Conservation (phyloP, 2,329 filamentous ascomycete genomes). For the Exophiala sp. region DNA sequence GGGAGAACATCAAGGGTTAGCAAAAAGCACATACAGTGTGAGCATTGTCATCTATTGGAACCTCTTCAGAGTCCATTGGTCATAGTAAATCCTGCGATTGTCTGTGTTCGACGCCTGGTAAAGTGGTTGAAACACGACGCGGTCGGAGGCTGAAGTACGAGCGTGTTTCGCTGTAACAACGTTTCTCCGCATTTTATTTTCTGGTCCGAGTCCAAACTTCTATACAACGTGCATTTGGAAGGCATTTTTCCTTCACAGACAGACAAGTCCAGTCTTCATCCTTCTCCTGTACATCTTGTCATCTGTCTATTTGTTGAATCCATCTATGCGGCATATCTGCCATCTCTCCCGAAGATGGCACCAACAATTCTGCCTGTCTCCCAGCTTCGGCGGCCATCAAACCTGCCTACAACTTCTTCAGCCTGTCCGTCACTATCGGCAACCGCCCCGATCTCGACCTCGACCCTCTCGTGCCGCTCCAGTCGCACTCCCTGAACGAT, state of each 20-base stretch:
- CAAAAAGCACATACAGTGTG: slow-evolving; percentile 10
- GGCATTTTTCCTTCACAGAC: not conserved
- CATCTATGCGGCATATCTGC: slow-evolving; percentile 27
- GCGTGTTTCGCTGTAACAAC: too few relatives aligned
- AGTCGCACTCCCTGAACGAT: slow-evolving; percentile 28
- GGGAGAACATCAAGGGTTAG: not conserved
- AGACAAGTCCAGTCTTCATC: not conserved
- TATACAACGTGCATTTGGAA: not conserved
- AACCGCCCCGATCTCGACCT: slow-evolving; percentile 19
- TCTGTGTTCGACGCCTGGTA: not conserved
- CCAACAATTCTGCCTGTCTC: slow-evolving; percentile 28
- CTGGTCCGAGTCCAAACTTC: too few relatives aligned
- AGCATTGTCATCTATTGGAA: slow-evolving; percentile 14
- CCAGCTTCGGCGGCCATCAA: slow-evolving; percentile 26
- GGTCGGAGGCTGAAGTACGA: not conserved
- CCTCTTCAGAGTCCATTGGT: slow-evolving; percentile 10
- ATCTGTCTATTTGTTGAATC: not conserved
- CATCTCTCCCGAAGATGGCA: slow-evolving; percentile 30
- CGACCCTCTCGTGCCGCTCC: slow-evolving; percentile 8
- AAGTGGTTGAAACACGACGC: not conserved
- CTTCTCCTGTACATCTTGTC: not conserved
- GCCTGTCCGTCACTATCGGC: slow-evolving; percentile 20
- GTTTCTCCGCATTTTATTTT: slow-evolving; percentile 9
- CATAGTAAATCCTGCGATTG: not conserved
- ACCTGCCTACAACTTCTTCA: slow-evolving; percentile 25